Evolutionary conservation across 148 eudicot genomes (phyloP).

Genomic region (Salicornia ramosissima): DNA sequence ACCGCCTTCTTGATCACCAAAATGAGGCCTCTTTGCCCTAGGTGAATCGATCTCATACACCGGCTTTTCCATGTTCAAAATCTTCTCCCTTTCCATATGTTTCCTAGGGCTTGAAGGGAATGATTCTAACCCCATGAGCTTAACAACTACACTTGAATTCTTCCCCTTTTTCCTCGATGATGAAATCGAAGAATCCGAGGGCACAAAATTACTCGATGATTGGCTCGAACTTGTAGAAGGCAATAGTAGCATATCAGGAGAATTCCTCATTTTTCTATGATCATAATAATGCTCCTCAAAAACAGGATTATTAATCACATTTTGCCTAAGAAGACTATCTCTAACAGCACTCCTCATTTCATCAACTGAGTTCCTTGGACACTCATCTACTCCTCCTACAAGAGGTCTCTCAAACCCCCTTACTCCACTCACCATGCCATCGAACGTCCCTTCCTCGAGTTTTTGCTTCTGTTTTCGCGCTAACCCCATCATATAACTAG

Average conservation of each 20-base stretch:
- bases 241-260: slow-evolving; percentile 29
- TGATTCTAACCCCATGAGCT: slow-evolving; percentile 67
- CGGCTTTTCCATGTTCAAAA: slow-evolving; percentile 36
- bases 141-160: slow-evolving; percentile 53
- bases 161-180: slow-evolving; percentile 37
- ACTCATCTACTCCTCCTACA: background rate
- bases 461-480: slow-evolving; percentile 44
- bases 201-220: slow-evolving; percentile 46
- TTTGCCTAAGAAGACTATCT: slow-evolving; percentile 63
- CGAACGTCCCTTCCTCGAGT: slow-evolving; percentile 21
- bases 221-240: slow-evolving; percentile 72
- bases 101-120: slow-evolving; percentile 31
- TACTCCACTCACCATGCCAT: slow-evolving; percentile 27
- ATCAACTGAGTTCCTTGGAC: slow-evolving; percentile 45
- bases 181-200: slow-evolving; percentile 39
- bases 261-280: slow-evolving; percentile 28
- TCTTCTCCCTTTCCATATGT: slow-evolving; percentile 26
- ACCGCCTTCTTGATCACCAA: slow-evolving; percentile 27
- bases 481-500: slow-evolving; percentile 32
- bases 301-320: slow-evolving; percentile 39
- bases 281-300: slow-evolving; percentile 32
- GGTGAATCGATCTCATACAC: slow-evolving; percentile 45
- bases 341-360: slow-evolving; percentile 63
- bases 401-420: slow-evolving; percentile 10
- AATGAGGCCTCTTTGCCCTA: slow-evolving; percentile 39